Conservation (phyloP, 2,329 filamentous ascomycete species). For the Epichloe uncinata region DNA sequence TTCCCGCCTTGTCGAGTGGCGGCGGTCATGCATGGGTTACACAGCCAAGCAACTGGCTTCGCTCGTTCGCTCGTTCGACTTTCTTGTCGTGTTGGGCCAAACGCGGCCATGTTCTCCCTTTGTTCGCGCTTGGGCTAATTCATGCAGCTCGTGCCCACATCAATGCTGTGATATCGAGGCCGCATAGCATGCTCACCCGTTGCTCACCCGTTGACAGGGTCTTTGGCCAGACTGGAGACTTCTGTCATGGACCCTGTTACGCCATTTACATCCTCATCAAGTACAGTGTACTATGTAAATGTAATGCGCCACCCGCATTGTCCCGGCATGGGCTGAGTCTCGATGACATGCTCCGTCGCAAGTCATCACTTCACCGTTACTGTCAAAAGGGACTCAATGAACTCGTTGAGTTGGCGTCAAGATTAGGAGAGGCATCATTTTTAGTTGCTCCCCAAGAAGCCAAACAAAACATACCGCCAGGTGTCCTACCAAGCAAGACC, state of each 20-base stretch:
- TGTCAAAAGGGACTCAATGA: constrained; percentile 1
- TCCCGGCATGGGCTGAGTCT: background rate
- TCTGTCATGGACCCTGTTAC: background rate
- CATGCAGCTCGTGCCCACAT: background rate
- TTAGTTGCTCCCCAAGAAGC: background rate
- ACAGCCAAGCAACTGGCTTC: constrained; percentile 2
- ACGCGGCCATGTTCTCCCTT: background rate
- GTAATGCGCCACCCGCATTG: background rate
- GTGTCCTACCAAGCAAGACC: background rate
- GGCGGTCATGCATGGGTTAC: constrained; percentile 4
- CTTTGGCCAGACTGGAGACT: background rate
- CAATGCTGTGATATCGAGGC: background rate
- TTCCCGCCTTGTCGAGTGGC: constrained; percentile 5
- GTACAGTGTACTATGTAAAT: background rate
- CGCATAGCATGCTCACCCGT: background rate
- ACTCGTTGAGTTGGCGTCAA: constrained; percentile 1
- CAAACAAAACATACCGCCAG: background rate
- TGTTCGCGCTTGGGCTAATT: background rate
- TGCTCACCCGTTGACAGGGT: background rate
- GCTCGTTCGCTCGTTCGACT: background rate
- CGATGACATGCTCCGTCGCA: background rate
- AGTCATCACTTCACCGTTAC: background rate
- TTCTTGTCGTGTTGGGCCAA: background rate
- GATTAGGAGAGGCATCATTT: background rate
- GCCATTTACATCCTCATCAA: background rate